Evolutionary conservation across 176 grass and related monocot species (phyloP).

Genomic region (Phoenix dactylifera): DNA sequence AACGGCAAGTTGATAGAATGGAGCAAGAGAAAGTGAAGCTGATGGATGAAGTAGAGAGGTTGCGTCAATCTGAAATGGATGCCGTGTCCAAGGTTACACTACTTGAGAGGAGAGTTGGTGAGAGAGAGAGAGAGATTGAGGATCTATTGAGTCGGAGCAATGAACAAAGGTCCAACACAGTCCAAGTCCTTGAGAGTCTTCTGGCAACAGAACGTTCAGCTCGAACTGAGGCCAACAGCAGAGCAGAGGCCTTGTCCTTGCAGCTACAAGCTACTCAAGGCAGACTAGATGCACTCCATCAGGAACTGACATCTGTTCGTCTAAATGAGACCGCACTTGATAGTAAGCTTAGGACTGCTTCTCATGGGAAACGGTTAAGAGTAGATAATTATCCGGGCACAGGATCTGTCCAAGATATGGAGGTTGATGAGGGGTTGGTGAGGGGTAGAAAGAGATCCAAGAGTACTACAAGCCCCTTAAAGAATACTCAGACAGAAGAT

Average conservation of each 20-base stretch:
- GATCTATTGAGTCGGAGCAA: slow-evolving; percentile 55
- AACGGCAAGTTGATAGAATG: slow-evolving; percentile 42
- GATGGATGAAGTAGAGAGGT: slow-evolving; percentile 37
- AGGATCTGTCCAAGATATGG: slow-evolving; percentile 45
- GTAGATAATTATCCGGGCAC: slow-evolving; percentile 28
- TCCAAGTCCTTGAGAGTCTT: slow-evolving; percentile 58
- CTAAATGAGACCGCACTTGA: slow-evolving; percentile 59
- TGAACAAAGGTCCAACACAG: slow-evolving; percentile 64
- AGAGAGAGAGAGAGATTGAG: slow-evolving; percentile 64
- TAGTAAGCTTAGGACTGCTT: slow-evolving; percentile 39
- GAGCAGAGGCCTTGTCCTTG: slow-evolving; percentile 58
- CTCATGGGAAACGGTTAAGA: slow-evolving; percentile 49
- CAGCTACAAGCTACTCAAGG: slow-evolving; percentile 72
- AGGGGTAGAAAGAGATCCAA: slow-evolving; percentile 58
- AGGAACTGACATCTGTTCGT: slow-evolving; percentile 64
- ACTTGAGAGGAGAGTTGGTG: slow-evolving; percentile 55
- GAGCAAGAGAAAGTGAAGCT: slow-evolving; percentile 55
- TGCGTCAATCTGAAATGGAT: slow-evolving; percentile 43
- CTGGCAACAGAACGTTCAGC: slow-evolving; percentile 57
- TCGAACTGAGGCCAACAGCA: slow-evolving; percentile 52
- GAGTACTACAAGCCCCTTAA: slow-evolving; percentile 31
- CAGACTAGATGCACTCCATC: slow-evolving; percentile 74
- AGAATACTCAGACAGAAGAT: slow-evolving; percentile 33
- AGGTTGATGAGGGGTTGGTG: slow-evolving; percentile 25
- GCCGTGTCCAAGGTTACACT: slow-evolving; percentile 39